Conservation (phyloP, 306 rosid species). For the Quercus alba region DNA sequence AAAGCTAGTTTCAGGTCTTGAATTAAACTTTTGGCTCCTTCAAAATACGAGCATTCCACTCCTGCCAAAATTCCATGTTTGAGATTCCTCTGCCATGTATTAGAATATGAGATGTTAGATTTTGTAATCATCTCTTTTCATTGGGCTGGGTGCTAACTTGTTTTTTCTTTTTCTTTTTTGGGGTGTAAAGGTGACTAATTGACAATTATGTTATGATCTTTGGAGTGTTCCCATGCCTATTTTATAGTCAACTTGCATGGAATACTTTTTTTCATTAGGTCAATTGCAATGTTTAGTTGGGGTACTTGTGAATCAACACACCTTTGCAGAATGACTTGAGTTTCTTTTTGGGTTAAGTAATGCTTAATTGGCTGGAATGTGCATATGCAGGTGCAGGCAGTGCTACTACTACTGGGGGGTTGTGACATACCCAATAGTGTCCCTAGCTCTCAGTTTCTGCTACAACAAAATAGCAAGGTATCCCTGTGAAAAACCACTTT, state of each 20-base stretch:
- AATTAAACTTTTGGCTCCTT: no score
- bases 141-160: neutral
- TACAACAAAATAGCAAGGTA: conserved; percentile 49
- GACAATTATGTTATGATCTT: neutral
- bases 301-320: neutral
- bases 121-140: neutral
- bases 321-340: neutral
- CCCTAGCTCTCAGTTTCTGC: conserved; percentile 29
- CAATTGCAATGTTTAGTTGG: neutral
- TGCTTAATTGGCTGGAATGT: conserved; percentile 8
- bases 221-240: neutral
- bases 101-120: neutral
- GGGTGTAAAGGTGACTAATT: neutral
- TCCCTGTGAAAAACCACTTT: conserved; percentile 12
- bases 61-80: no score
- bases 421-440: conserved; percentile 34
- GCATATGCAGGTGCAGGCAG: conserved; percentile 70
- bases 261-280: neutral
- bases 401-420: conserved; percentile 60
- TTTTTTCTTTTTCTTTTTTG: no score
- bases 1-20: no score
- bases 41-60: no score
- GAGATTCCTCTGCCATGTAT: no score
- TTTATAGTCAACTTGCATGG: neutral
- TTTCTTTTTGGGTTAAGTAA: neutral